These are phyloP conservation scores for Elongisporangium anandrum DNA, from an alignment of 352 stramenopile species.

Conservation along the genomic window DNA sequence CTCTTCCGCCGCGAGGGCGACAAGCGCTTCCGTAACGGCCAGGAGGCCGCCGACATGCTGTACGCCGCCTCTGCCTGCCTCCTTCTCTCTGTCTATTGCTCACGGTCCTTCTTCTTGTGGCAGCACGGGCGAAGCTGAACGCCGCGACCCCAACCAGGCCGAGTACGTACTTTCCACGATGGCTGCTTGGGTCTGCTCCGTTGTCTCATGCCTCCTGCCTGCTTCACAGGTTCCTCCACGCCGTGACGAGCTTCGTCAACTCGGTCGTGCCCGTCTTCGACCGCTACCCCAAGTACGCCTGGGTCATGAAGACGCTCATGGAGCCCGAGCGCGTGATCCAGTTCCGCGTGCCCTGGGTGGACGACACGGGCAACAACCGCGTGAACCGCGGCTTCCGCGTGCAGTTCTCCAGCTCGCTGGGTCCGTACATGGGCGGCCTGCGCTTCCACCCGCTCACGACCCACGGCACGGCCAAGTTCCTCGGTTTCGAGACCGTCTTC, in stretches of 20 bases:
- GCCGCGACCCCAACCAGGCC: slow-evolving; percentile 72
- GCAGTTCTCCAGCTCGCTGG: slow-evolving; percentile 92
- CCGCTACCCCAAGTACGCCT: slow-evolving; percentile 87
- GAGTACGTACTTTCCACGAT: slow-evolving; percentile 10
- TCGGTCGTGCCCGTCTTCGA: slow-evolving; percentile 85
- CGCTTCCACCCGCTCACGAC: slow-evolving; percentile 93
- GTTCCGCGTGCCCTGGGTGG: slow-evolving; percentile 97
- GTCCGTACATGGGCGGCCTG: slow-evolving; percentile 95
- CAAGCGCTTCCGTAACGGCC: slow-evolving; percentile 94
- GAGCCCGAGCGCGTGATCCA: slow-evolving; percentile 94
- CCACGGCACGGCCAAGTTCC: slow-evolving; percentile 84
- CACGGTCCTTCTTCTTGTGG: neutral
- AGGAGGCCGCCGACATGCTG: slow-evolving; percentile 95
- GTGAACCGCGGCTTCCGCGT: slow-evolving; percentile 97
- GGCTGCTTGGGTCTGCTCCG: neutral
- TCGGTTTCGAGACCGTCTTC: slow-evolving; percentile 96
- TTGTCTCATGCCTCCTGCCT: neutral
- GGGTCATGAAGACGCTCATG: slow-evolving; percentile 92
- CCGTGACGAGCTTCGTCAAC: slow-evolving; percentile 75
- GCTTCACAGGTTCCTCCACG: slow-evolving; percentile 48
- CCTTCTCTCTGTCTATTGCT: slow-evolving; percentile 1
- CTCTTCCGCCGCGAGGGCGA: slow-evolving; percentile 95
- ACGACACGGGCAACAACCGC: slow-evolving; percentile 93
- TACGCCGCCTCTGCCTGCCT: slow-evolving; percentile 10
- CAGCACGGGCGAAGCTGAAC: slow-evolving; percentile 65